phyloP scores from a whole-genome alignment of 2,329 filamentous ascomycete species.

The Septoria linicola region DNA sequence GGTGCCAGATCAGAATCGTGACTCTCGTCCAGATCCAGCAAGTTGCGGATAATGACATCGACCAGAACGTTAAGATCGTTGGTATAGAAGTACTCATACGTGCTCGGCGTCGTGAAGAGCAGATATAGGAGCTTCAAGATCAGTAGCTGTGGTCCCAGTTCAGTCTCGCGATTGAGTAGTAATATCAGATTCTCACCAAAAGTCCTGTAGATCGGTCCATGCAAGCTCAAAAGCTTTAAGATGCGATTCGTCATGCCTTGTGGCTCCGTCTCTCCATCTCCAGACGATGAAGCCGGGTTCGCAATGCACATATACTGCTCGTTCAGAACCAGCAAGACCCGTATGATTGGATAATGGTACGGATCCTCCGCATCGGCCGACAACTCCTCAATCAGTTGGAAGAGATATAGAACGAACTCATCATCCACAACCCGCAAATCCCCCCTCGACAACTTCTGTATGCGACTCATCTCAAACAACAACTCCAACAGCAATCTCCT shows the following conservation, averaged over 20 bases:
- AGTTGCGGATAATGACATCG: conserved; percentile 92
- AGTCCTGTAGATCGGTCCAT: conserved; percentile 80
- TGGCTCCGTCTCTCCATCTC: conserved; percentile 33
- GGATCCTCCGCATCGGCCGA: conserved; percentile 87
- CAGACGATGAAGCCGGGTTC: conserved; percentile 53
- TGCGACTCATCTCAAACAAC: conserved; percentile 93
- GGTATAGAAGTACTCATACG: conserved; percentile 97
- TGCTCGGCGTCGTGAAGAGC: conserved; percentile 85
- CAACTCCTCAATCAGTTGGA: conserved; percentile 81
- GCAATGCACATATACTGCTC: conserved; percentile 91
- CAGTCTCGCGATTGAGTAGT: conserved; percentile 86
- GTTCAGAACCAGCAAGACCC: conserved; percentile 92
- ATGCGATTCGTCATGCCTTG: conserved; percentile 81
- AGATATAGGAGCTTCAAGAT: conserved; percentile 95
- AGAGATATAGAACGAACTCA: conserved; percentile 77
- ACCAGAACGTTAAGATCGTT: conserved; percentile 93
- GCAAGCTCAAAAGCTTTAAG: conserved; percentile 80
- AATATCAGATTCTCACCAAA: conserved; percentile 98
- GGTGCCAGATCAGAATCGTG: conserved; percentile 31
- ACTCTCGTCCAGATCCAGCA: conserved; percentile 88
- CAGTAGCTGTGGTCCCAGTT: conserved; percentile 91
- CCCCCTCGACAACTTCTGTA: conserved; percentile 74
- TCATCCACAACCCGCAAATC: conserved; percentile 73
- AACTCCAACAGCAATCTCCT: conserved; percentile 82
- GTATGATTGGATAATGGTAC: conserved; percentile 93